Conservation (phyloP, 148 eudicot genomes). For the Rhododendron kiyosumense region DNA sequence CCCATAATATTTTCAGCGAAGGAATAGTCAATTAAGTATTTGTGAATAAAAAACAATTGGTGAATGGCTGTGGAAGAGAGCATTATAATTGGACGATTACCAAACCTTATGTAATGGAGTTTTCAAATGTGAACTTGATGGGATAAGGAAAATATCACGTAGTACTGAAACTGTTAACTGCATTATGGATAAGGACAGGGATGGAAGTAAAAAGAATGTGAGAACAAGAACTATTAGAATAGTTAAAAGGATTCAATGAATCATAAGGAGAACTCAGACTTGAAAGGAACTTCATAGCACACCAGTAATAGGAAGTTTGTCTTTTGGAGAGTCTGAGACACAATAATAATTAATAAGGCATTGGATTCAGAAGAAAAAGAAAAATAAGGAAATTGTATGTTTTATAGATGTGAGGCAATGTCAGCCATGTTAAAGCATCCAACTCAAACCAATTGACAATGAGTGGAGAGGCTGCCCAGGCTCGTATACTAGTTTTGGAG, state of each 20-base stretch:
- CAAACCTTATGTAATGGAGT: background rate
- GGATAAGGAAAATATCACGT: background rate
- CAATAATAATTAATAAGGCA: background rate
- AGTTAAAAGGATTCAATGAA: background rate
- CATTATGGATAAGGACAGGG: background rate
- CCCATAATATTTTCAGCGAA: background rate
- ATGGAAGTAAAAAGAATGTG: background rate
- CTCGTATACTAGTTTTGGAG: too few relatives aligned
- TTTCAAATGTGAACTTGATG: background rate
- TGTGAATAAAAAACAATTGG: background rate
- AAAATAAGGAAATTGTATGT: background rate
- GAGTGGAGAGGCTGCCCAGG: too few relatives aligned
- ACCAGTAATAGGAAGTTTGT: background rate
- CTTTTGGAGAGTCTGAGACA: background rate
- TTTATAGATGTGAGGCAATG: background rate
- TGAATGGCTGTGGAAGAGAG: background rate
- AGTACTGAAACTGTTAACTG: background rate
- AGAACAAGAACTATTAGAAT: background rate
- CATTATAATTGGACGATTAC: background rate
- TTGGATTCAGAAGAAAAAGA: background rate
- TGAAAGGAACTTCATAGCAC: background rate
- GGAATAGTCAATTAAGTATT: background rate
- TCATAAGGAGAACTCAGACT: background rate
- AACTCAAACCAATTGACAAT: too few relatives aligned
- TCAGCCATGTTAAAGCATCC: background rate